These are phyloP conservation scores for Microcyclospora tardicrescens DNA, from an alignment of 2,329 filamentous ascomycete species.

Conservation along the genomic window DNA sequence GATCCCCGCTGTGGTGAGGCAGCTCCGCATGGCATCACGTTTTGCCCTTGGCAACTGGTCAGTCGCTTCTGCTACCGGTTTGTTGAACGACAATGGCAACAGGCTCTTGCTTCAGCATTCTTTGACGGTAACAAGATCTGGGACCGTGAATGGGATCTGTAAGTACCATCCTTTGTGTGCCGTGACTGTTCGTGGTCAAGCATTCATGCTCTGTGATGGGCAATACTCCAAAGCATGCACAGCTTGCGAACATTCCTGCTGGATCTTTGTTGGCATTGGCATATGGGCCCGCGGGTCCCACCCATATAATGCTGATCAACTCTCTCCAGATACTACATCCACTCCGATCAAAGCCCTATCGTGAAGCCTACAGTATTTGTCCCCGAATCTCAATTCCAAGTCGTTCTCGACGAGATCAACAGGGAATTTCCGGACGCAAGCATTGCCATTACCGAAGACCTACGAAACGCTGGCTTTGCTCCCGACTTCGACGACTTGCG, in stretches of 20 bases:
- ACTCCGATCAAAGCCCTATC: slow-evolving; percentile 9
- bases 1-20: slow-evolving; percentile 19
- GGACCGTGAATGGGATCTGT: slow-evolving; percentile 62
- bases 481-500: slow-evolving; percentile 53
- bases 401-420: slow-evolving; percentile 55
- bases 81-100: slow-evolving; percentile 34
- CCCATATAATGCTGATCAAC: not conserved
- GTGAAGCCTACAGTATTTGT: slow-evolving; percentile 53
- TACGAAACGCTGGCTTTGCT: slow-evolving; percentile 43
- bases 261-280: slow-evolving; percentile 1
- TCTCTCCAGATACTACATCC: slow-evolving; percentile 15
- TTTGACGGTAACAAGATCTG: slow-evolving; percentile 49
- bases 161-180: slow-evolving; percentile 26
- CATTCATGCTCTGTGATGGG: not conserved
- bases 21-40: slow-evolving; percentile 21
- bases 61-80: slow-evolving; percentile 47
- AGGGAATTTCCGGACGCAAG: slow-evolving; percentile 35
- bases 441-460: slow-evolving; percentile 46
- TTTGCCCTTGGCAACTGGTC: slow-evolving; percentile 35
- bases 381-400: slow-evolving; percentile 50
- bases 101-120: slow-evolving; percentile 41
- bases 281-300: not conserved
- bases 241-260: slow-evolving; percentile 1
- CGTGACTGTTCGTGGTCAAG: not conserved
- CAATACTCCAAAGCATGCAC: slow-evolving; percentile 1